These are phyloP conservation scores for Daldinia vernicosa DNA, from an alignment of 495 filamentous ascomycete genomes.

Conservation along the genomic window DNA sequence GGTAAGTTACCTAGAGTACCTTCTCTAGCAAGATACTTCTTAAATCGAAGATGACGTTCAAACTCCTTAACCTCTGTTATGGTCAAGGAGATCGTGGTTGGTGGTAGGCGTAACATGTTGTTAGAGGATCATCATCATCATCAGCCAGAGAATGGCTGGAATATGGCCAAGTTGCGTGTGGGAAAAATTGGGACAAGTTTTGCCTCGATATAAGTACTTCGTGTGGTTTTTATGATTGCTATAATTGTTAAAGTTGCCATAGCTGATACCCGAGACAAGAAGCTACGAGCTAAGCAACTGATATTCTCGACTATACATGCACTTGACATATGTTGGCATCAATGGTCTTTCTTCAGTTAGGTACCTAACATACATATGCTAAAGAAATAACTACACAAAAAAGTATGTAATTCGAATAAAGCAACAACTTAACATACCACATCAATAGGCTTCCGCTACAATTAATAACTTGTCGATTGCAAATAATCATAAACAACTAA, in stretches of 20 bases:
- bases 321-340: background rate
- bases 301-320: no score
- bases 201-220: background rate
- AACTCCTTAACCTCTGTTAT: constrained; percentile 63
- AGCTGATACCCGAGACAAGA: background rate
- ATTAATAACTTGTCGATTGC: no score
- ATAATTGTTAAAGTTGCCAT: no score
- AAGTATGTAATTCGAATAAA: no score
- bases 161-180: background rate
- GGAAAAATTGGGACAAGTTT: background rate
- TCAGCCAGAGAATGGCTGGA: background rate
- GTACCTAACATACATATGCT: no score
- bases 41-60: constrained; percentile 52
- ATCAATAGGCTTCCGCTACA: no score
- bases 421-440: no score
- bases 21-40: constrained; percentile 47
- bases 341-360: background rate
- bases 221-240: background rate
- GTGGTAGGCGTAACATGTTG: constrained; percentile 65
- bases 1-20: constrained; percentile 32
- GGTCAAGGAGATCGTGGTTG: constrained; percentile 62
- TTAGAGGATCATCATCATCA: constrained; percentile 4
- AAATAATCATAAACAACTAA: no score
- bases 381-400: background rate
- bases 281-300: background rate